Conservation (phyloP, 1,284 basidiomycete species). For the Athelia sp. region DNA sequence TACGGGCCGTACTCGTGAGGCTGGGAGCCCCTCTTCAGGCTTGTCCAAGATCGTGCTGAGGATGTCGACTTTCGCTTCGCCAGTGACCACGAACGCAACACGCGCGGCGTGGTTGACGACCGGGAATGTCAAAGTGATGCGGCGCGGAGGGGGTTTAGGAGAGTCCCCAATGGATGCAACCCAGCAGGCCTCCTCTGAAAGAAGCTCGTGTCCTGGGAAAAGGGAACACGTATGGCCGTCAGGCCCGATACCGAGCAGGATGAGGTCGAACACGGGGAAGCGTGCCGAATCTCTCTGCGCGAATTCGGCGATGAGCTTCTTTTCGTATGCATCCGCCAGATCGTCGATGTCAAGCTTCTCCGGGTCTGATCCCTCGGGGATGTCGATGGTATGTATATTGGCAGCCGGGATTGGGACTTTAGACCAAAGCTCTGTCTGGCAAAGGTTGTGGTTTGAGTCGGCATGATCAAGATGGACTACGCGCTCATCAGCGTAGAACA, state of each 20-base stretch:
- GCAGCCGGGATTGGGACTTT: constrained; percentile 76
- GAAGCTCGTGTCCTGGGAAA: constrained; percentile 88
- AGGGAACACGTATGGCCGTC: constrained; percentile 97
- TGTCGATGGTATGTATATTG: constrained; percentile 73
- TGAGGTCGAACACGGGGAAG: constrained; percentile 93
- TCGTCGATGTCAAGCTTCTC: constrained; percentile 76
- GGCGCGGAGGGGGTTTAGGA: constrained; percentile 88
- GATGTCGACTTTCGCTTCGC: constrained; percentile 80
- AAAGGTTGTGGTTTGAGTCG: constrained; percentile 88
- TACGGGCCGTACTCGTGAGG: constrained; percentile 76
- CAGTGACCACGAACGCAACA: constrained; percentile 85
- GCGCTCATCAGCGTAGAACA: constrained; percentile 98
- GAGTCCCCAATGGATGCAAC: constrained; percentile 91
- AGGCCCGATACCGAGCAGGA: constrained; percentile 89
- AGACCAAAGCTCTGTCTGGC: constrained; percentile 74
- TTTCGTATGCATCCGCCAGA: constrained; percentile 89
- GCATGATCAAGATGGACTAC: constrained; percentile 89
- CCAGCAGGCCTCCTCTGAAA: constrained; percentile 87
- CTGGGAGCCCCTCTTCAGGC: constrained; percentile 79
- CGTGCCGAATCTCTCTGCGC: constrained; percentile 86
- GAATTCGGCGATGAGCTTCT: constrained; percentile 87
- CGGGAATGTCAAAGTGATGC: constrained; percentile 89
- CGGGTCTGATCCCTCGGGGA: constrained; percentile 24
- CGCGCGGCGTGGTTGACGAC: constrained; percentile 90
- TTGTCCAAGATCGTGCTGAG: constrained; percentile 75